These are phyloP conservation scores for Paracorniculantispora psalliotae DNA, from an alignment of 2,329 filamentous ascomycete genomes.

Conservation along the genomic window DNA sequence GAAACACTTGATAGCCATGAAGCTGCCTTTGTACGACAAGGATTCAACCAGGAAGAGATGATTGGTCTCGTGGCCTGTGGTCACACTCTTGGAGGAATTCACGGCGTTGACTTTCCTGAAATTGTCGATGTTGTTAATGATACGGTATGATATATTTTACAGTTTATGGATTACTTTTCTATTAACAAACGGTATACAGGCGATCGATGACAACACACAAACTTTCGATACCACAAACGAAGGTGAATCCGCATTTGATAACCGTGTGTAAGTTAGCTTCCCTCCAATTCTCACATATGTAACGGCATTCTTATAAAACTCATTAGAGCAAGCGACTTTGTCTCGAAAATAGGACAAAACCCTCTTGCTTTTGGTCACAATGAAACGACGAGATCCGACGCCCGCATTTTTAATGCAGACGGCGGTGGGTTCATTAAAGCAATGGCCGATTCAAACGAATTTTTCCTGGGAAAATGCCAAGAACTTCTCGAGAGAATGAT, in stretches of 20 bases:
- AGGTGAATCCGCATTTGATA: constrained; percentile 18
- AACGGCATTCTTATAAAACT: neutral
- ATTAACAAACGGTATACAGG: neutral
- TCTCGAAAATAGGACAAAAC: constrained; percentile 19
- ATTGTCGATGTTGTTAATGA: constrained; percentile 17
- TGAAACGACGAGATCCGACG: constrained; percentile 19
- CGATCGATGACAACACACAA: constrained; percentile 14
- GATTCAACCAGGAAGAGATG: constrained; percentile 22
- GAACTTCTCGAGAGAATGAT: constrained; percentile 15
- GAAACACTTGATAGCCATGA: constrained; percentile 13
- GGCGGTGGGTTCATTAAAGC: constrained; percentile 8
- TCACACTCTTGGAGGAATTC: constrained; percentile 23
- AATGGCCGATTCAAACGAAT: constrained; percentile 2
- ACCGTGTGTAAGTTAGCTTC: constrained; percentile 11
- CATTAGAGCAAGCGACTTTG: constrained; percentile 19
- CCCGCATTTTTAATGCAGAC: constrained; percentile 20
- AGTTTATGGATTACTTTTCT: neutral
- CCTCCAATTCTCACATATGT: no score
- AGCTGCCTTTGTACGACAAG: constrained; percentile 16
- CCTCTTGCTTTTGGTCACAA: constrained; percentile 21
- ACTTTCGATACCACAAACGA: constrained; percentile 14
- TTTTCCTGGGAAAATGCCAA: constrained; percentile 14
- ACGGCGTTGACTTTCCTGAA: constrained; percentile 22
- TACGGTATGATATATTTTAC: neutral
- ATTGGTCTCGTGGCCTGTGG: constrained; percentile 23